Conservation (phyloP, 1,284 basidiomycete species). For the Puccinia hordei region DNA sequence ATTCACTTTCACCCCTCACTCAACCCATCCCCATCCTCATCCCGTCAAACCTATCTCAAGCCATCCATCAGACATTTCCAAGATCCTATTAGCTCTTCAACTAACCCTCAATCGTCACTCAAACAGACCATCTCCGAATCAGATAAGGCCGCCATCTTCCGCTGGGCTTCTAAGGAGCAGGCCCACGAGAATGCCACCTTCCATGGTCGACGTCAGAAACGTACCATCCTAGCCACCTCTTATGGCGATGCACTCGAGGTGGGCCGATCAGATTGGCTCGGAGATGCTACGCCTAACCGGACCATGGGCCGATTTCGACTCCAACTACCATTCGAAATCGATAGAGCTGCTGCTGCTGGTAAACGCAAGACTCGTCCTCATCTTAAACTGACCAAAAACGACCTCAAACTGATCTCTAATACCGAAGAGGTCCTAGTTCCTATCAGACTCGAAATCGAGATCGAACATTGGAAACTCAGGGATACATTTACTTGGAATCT, state of each 20-base stretch:
- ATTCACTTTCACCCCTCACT: too few species aligned
- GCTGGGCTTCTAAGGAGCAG: slow-evolving; percentile 35
- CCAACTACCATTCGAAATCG: slow-evolving; percentile 53
- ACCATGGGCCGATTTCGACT: slow-evolving; percentile 54
- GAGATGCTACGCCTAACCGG: slow-evolving; percentile 52
- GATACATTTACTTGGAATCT: slow-evolving; percentile 98
- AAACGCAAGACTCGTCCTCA: slow-evolving; percentile 55
- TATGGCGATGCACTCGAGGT: slow-evolving; percentile 22
- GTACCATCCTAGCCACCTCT: background rate
- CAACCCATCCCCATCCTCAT: background rate
- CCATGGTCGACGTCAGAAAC: slow-evolving; percentile 19
- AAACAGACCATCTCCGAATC: background rate
- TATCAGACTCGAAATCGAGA: slow-evolving; percentile 90
- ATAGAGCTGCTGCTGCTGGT: slow-evolving; percentile 66
- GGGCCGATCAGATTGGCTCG: slow-evolving; percentile 45
- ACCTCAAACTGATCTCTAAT: slow-evolving; percentile 67
- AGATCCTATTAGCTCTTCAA: background rate
- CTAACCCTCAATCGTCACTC: background rate
- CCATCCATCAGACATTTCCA: background rate
- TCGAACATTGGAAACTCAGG: slow-evolving; percentile 82
- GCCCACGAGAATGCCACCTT: background rate
- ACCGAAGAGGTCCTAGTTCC: slow-evolving; percentile 80
- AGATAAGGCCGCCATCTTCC: slow-evolving; percentile 19
- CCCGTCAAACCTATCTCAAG: background rate
- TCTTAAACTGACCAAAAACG: slow-evolving; percentile 53